Evolutionary conservation across 176 grass and related monocot genomes (phyloP), one percentile per base, ranked within the genome.

Genomic region (Musa acuminata): DNA sequence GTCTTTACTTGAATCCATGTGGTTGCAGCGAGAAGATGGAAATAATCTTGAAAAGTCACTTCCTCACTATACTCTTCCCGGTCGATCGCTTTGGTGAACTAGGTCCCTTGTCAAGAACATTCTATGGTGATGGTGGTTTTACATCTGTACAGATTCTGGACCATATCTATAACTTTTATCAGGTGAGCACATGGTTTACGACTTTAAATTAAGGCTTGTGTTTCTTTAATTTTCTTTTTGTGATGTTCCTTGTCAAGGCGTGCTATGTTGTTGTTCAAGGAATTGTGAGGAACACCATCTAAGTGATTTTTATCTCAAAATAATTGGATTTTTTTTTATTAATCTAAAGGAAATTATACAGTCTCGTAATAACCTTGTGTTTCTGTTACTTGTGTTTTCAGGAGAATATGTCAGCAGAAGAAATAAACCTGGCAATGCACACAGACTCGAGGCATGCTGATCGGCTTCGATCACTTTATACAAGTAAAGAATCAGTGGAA

Each of bases 61-160:
- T 99, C 53, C 83, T 99, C 76, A 91, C 96, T n/a, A 75, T 99
- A 84, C 90, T 99, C 67, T 99, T 99, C 77, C 96, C 96, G n/a
- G 64, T 91, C 1, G 96, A 99, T 83, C 91, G 96, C 64, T 99
- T 94, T 72, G 82, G 84, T 5, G 95, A 99, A 69, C 52, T 99
- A 78, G 95, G 95, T 24, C 90, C 88, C 78, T 89, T 80, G 62
- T 99, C 95, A 0, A 91, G 83, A 84, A 94, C 88, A 16, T 99
- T 94, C 75, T 91, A 89, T 64, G 83, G 85, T 80, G 83, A 86
- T 84, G 84, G 78, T 77, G 95, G 95, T 12, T 99, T 99, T 75
- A 89, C 90, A 48, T 54, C 88, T 35, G 76, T 81, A 76, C 82
- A 87, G 72, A 68, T 94, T 26, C 78, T 99, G 80, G 83, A 99